Base-by-base conservation (phyloP, 176 grass and related monocot genomes). In the Leersia perrieri region DNA sequence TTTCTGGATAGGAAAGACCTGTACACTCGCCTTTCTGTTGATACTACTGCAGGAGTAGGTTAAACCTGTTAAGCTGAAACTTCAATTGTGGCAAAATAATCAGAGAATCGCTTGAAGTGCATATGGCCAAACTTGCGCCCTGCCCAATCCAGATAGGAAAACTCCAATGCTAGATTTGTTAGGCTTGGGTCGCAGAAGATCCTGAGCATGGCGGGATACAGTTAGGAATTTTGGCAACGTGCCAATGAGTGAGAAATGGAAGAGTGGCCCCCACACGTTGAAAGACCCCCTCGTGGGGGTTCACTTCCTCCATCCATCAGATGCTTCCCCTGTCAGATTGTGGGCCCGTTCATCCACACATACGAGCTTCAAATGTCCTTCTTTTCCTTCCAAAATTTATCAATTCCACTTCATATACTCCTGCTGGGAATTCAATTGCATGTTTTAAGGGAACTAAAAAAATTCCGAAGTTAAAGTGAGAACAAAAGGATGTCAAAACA, bases 201-300 rank as follows among this genome's bases (percentile, higher is more conserved):
- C 29, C 12, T n/a, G 40, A 25, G 10, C 26, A 16, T 51, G 70
- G 27, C 31, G 29, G 41, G 40, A 3, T 11, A 22, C 27, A 5
- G 16, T 29, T 22, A 14, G 11, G 26, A 42, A 64, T 77, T 63
- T 41, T 36, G 31, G 15, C 9, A 1, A 47, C 2, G 42, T 25
- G 44, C n/a, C n/a, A n/a, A n/a, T n/a, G n/a, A n/a, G n/a, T 65
- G 70, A 0, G 4, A 12, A 66, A 31, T 3, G 7, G 13, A 42
- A 5, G 29, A 0, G 16, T 6, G 16, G 44, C 7, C 1, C 1
- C 44, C 42, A 60, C 26, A 12, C 20, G 1, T 42, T 18, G 63
- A 25, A 76, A 76, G 44, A n/a, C n/a, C 18, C 63, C 5, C 63
- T 26, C 3, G 11, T 58, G 25, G 81, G 81, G 62, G 40, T 82